Evolutionary conservation across 169 alveolate species (phyloP).

Genomic region (Cryptosporidium muris): DNA sequence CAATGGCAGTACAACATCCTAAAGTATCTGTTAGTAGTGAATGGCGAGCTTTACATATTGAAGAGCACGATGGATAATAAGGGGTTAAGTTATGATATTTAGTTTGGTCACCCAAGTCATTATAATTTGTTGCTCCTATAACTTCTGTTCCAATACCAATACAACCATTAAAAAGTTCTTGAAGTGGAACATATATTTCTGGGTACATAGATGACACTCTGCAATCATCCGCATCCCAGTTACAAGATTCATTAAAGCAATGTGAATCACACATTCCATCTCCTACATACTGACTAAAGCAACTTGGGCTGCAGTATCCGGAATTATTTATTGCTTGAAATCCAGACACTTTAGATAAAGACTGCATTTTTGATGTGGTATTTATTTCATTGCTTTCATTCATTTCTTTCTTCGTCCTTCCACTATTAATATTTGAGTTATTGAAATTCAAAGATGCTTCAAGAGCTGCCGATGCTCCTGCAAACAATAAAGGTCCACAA

Average conservation of each 20-base stretch:
- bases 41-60: slow-evolving; percentile 44
- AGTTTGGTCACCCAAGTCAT: neutral
- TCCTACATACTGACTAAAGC: slow-evolving; percentile 72
- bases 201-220: slow-evolving; percentile 75
- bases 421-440: slow-evolving; percentile 38
- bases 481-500: slow-evolving; percentile 76
- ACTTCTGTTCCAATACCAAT: neutral
- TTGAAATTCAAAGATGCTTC: slow-evolving; percentile 40
- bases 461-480: slow-evolving; percentile 52
- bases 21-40: slow-evolving; percentile 49
- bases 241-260: slow-evolving; percentile 77
- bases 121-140: neutral
- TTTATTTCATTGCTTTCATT: neutral
- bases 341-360: neutral
- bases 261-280: slow-evolving; percentile 79
- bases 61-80: slow-evolving; percentile 1
- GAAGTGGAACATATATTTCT: slow-evolving; percentile 61
- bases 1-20: slow-evolving; percentile 53
- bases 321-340: neutral
- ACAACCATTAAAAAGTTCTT: slow-evolving; percentile 50
- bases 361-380: neutral
- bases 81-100: neutral
- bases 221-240: slow-evolving; percentile 79
- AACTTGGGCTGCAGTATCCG: slow-evolving; percentile 46
- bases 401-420: neutral